Conservation (phyloP, 108 stramenopile species). For the Aurantiochytrium sp. region DNA sequence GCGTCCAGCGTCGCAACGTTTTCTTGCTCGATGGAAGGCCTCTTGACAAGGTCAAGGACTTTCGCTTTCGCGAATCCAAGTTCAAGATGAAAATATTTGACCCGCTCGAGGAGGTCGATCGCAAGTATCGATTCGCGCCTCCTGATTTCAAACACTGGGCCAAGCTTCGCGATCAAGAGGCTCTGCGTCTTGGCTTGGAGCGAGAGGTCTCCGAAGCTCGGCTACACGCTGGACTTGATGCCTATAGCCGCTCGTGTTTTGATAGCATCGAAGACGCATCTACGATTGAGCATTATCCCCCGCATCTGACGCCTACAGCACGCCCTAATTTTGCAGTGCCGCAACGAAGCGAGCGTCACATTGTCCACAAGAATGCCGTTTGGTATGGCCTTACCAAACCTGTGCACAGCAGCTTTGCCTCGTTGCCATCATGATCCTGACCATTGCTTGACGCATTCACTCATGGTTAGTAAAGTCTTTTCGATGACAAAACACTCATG, state of each 20-base stretch:
- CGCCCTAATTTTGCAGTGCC: background rate
- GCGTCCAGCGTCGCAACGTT: background rate
- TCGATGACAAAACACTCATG: too few relatives aligned
- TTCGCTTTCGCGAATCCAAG: background rate
- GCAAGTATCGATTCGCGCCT: background rate
- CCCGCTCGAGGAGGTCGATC: background rate
- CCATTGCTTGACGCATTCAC: too few relatives aligned
- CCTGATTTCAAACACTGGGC: background rate
- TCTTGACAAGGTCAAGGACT: conserved; percentile 7
- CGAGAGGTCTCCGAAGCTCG: background rate
- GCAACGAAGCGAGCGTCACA: background rate
- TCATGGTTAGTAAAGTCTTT: too few relatives aligned
- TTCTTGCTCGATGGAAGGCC: background rate
- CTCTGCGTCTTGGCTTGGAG: background rate
- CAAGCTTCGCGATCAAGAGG: background rate
- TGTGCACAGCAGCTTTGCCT: too few relatives aligned
- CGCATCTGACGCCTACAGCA: background rate
- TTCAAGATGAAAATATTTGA: conserved; percentile 4
- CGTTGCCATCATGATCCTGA: too few relatives aligned
- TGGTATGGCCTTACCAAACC: too few relatives aligned
- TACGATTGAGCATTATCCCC: background rate
- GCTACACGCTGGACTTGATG: background rate
- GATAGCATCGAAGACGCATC: background rate
- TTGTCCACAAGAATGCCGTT: too few relatives aligned
- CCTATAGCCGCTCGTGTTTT: background rate